These are phyloP conservation scores for Sequoiadendron giganteum DNA, from an alignment of 75 land plant species.

Conservation along the genomic window DNA sequence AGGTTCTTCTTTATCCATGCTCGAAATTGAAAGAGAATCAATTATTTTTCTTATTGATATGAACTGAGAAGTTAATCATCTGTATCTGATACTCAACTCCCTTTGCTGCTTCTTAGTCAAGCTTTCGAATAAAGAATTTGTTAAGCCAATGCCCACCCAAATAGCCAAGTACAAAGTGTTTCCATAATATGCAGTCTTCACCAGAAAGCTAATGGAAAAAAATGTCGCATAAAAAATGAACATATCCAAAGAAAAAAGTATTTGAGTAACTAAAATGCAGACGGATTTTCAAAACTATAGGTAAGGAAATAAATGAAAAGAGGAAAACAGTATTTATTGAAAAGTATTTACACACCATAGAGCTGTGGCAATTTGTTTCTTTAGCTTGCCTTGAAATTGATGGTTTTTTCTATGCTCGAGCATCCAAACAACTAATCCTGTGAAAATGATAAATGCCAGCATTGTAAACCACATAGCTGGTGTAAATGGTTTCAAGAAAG, in stretches of 20 bases:
- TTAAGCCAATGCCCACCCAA: neutral
- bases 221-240: neutral
- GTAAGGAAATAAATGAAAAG: neutral
- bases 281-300: neutral
- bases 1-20: neutral
- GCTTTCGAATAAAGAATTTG: neutral
- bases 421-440: conserved; percentile 15
- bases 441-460: conserved; percentile 9
- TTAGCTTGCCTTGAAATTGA: conserved; percentile 8
- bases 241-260: neutral
- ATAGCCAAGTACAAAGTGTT: neutral
- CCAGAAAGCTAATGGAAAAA: neutral
- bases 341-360: neutral
- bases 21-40: neutral
- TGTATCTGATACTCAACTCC: neutral
- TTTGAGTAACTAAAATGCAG: neutral
- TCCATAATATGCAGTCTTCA: neutral
- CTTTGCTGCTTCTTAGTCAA: neutral
- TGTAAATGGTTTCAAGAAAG: conserved; percentile 17
- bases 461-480: conserved; percentile 8
- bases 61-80: neutral
- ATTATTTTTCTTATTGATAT: neutral
- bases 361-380: neutral
- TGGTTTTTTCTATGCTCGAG: conserved; percentile 8
- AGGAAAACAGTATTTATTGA: neutral